Percentiles rank a stretch among this genome's conserved stretches.
phyloP scores from a whole-genome alignment of 441 rosid genomes.

The Gossypium laxum region DNA sequence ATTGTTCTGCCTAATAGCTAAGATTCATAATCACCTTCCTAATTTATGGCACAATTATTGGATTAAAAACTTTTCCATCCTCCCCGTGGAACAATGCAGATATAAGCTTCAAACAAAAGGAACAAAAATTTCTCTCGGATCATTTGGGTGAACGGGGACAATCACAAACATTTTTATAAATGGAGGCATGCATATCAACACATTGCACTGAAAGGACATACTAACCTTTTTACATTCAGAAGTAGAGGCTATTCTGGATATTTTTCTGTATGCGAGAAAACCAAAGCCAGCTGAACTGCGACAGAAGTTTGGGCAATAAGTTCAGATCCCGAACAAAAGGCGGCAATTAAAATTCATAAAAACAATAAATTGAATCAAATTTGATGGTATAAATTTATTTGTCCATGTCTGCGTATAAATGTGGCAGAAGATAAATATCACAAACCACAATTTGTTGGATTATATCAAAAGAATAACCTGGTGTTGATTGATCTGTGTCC shows the following conservation, averaged over 20 bases:
- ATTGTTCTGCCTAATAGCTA: neutral
- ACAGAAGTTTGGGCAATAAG: conserved; percentile 20
- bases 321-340: conserved; percentile 2
- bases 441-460: neutral
- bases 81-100: neutral
- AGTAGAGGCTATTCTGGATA: conserved; percentile 88
- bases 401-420: neutral
- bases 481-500: conserved; percentile 42
- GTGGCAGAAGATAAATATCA: neutral
- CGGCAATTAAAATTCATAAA: conserved; percentile 1
- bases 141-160: neutral
- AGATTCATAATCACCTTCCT: neutral
- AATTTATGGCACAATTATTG: neutral
- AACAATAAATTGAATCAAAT: neutral
- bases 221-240: conserved; percentile 63
- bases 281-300: conserved; percentile 80
- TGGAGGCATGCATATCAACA: conserved; percentile 1
- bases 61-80: neutral
- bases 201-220: conserved; percentile 12
- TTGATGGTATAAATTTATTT: neutral
- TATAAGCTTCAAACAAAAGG: neutral
- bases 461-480: conserved; percentile 34
- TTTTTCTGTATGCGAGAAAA: conserved; percentile 77
- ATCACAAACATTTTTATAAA: neutral
- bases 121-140: neutral